phyloP scores from a whole-genome alignment of 2,329 filamentous ascomycete genomes.

The Myriangium duriaei region DNA sequence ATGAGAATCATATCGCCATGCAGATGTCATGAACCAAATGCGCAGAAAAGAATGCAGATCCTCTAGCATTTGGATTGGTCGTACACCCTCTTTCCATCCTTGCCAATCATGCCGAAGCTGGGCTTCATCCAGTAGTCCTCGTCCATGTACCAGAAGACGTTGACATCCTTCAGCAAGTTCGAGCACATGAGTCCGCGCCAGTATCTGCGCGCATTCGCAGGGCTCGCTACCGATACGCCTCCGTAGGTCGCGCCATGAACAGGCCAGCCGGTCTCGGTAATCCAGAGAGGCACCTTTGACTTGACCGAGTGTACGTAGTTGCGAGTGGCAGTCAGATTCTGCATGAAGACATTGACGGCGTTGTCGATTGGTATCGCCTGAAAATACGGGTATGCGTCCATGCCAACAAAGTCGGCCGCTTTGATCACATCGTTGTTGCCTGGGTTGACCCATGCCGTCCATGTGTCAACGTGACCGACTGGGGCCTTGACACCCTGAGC shows the following conservation, averaged over 20 bases:
- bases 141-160: constrained; percentile 9
- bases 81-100: constrained; percentile 6
- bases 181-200: constrained; percentile 36
- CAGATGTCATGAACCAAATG: not conserved
- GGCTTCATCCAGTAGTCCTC: constrained; percentile 7
- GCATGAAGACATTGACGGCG: constrained; percentile 57
- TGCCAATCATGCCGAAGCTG: constrained; percentile 6
- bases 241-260: constrained; percentile 49
- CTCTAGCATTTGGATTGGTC: constrained; percentile 2
- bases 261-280: constrained; percentile 84
- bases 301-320: constrained; percentile 45
- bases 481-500: constrained; percentile 34
- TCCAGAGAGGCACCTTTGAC: constrained; percentile 62
- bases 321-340: constrained; percentile 35
- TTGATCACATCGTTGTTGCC: constrained; percentile 60
- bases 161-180: constrained; percentile 3
- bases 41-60: not conserved
- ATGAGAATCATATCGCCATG: constrained; percentile 1
- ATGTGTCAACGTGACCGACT: constrained; percentile 82
- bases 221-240: constrained; percentile 50
- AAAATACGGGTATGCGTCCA: constrained; percentile 68
- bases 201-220: constrained; percentile 61
- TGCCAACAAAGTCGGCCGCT: constrained; percentile 64
- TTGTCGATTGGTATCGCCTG: constrained; percentile 53
- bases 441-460: constrained; percentile 58